Base-by-base conservation (phyloP, 2,329 filamentous ascomycete genomes). In the Geosmithia putterillii region DNA sequence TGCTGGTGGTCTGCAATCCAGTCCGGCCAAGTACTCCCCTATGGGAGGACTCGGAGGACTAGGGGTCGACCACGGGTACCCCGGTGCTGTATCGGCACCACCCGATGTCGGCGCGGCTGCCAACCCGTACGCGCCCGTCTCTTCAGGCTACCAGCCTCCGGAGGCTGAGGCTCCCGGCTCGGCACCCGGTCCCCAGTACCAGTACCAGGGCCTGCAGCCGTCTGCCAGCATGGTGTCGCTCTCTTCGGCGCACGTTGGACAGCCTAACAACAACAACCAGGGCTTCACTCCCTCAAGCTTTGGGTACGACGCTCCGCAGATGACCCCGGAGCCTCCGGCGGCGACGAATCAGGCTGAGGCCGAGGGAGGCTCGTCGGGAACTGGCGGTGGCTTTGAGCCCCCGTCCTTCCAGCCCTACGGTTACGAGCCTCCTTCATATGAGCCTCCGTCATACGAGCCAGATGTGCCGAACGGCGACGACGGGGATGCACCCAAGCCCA, bases 381-480 rank as follows among this genome's bases (percentile, higher is more conserved):
- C n/a, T n/a, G n/a, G n/a, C 47, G 62, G 63, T 32, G 66, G 70
- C 15, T 84, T 81, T 51, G 76, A 81, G 47, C 70, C 80, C 4
- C 75, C 77, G 6, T 73, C 74, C 1, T 82, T 74, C 52, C 72
- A 81, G 52, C 71, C 78, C 9, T 73, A 74, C 41, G 58, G 67
- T 38, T 78, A 76, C 51, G 73, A 77, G 48, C 72, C 75, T 2
- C 73, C 73, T 0, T 72, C 74, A 2, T 72, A 76, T 40, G 69
- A 80, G 20, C 69, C 76, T 2, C 28, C 28, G 3, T 32, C 28
- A 4, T 32, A 32, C 28, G 10, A 12, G 10, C 67, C 69, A 6
- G 57, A 64, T 2, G 65, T 67, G 17, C 41, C 52, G n/a, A 60
- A 57, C 19, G 52, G 55, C 14, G 57, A 66, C 3, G 60, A 62